These are phyloP conservation scores for Nannizzia gypsea DNA, from an alignment of 2,329 filamentous ascomycete species.

Conservation along the genomic window DNA sequence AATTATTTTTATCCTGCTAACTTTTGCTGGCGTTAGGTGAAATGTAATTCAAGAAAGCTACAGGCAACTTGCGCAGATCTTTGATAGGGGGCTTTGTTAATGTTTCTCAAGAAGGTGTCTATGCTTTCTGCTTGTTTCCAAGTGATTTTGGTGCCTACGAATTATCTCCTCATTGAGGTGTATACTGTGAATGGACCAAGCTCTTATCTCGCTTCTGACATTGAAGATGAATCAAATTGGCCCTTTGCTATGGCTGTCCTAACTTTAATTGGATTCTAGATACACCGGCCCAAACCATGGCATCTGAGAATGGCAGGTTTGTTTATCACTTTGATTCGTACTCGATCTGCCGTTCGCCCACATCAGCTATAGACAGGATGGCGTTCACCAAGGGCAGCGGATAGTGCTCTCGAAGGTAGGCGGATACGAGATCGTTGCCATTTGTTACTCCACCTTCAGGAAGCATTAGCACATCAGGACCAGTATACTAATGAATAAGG, in stretches of 20 bases:
- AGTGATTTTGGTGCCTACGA: background rate
- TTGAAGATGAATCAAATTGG: too few relatives aligned
- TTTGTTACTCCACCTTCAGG: constrained; percentile 7
- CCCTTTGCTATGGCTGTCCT: too few relatives aligned
- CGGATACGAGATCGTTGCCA: constrained; percentile 7
- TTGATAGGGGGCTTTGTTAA: background rate
- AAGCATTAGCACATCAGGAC: background rate
- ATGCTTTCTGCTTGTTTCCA: background rate
- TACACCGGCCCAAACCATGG: background rate
- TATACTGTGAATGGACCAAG: too few relatives aligned
- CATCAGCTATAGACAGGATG: constrained; percentile 6
- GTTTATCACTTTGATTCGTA: constrained; percentile 1
- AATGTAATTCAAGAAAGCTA: background rate
- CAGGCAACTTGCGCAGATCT: background rate
- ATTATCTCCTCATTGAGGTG: background rate
- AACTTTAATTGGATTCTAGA: background rate
- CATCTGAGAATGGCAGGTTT: too few relatives aligned
- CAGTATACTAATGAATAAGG: background rate
- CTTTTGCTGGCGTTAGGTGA: background rate
- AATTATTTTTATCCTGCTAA: background rate
- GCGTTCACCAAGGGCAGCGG: constrained; percentile 4
- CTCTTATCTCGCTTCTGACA: too few relatives aligned
- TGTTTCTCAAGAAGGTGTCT: background rate
- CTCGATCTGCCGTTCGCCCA: constrained; percentile 1
- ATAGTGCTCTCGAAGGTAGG: constrained; percentile 8